Conservation (phyloP, 1,284 basidiomycete genomes). For the Fomitopsis betulina region DNA sequence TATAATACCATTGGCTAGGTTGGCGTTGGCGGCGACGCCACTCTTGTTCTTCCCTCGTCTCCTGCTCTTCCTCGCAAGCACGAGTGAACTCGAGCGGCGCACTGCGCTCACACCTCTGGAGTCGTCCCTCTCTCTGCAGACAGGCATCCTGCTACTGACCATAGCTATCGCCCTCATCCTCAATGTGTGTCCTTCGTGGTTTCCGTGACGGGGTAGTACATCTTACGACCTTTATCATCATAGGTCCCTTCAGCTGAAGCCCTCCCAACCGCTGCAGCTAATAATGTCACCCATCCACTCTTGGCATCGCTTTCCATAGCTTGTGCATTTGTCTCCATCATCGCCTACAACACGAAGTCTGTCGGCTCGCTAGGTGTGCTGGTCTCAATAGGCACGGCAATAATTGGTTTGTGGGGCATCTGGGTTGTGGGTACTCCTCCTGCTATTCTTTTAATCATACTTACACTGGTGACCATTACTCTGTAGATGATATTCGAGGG, state of each 20-base stretch:
- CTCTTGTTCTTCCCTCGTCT: slow-evolving; percentile 55
- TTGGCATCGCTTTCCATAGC: slow-evolving; percentile 52
- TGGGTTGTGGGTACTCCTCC: slow-evolving; percentile 55
- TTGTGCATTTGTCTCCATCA: slow-evolving; percentile 49
- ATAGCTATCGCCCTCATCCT: slow-evolving; percentile 53
- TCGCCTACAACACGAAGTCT: slow-evolving; percentile 59
- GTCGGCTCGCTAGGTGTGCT: slow-evolving; percentile 54
- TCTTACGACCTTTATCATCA: slow-evolving; percentile 23
- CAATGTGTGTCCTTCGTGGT: slow-evolving; percentile 38
- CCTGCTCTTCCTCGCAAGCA: slow-evolving; percentile 56
- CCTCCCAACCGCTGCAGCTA: neutral
- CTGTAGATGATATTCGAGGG: slow-evolving; percentile 59
- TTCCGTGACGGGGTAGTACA: neutral
- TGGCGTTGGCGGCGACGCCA: slow-evolving; percentile 38
- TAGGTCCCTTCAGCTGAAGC: slow-evolving; percentile 12
- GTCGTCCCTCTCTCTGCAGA: slow-evolving; percentile 56
- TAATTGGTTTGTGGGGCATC: slow-evolving; percentile 61
- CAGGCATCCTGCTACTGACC: slow-evolving; percentile 54
- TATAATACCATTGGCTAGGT: slow-evolving; percentile 23
- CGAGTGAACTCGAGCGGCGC: slow-evolving; percentile 34
- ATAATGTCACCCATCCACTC: slow-evolving; percentile 48
- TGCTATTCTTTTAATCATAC: neutral
- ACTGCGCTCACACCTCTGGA: slow-evolving; percentile 58
- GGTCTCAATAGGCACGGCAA: slow-evolving; percentile 43
- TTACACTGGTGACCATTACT: too few relatives aligned